A percentile compares a stretch with the other conserved stretches of the same genome.
Evolutionary conservation across 495 filamentous ascomycete species (phyloP).

Genomic region (Penicillium bovifimosum): DNA sequence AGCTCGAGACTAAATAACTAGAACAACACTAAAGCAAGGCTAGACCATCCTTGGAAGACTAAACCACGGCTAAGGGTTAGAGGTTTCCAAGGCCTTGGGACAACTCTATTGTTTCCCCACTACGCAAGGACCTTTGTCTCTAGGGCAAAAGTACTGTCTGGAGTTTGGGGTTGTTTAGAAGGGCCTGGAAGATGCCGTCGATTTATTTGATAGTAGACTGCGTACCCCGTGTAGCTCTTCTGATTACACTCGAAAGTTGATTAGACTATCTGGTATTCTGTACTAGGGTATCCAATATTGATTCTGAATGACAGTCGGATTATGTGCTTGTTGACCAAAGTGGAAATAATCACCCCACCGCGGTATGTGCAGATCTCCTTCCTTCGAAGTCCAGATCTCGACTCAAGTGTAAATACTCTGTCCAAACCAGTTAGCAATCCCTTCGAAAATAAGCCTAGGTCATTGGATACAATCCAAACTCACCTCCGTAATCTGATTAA

Average conservation of each 20-base stretch:
- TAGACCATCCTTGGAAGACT: too few relatives aligned
- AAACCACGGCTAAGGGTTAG: neutral
- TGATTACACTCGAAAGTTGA: too few relatives aligned
- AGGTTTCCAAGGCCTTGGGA: slow-evolving; percentile 19
- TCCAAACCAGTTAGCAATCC: slow-evolving; percentile 9
- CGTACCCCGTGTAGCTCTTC: neutral
- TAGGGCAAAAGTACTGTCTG: slow-evolving; percentile 7
- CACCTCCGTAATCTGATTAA: slow-evolving; percentile 67
- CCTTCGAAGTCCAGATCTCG: neutral
- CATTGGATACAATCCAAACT: slow-evolving; percentile 4
- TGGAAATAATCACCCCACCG: neutral
- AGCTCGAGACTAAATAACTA: neutral
- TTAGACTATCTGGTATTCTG: too few relatives aligned
- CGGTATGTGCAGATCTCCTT: neutral
- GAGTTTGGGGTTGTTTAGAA: neutral
- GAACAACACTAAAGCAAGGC: too few relatives aligned
- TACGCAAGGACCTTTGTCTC: neutral
- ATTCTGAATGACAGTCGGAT: neutral
- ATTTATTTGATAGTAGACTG: too few relatives aligned
- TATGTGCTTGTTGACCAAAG: neutral
- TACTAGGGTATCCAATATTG: neutral
- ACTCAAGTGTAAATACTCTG: slow-evolving; percentile 42
- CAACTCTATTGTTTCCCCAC: slow-evolving; percentile 21
- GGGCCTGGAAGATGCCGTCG: neutral
- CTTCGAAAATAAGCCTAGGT: neutral